Percentiles rank a stretch among this genome's conserved stretches.
Evolutionary conservation across 352 stramenopile genomes (phyloP).

Genomic region (Globisporangium ultimum): DNA sequence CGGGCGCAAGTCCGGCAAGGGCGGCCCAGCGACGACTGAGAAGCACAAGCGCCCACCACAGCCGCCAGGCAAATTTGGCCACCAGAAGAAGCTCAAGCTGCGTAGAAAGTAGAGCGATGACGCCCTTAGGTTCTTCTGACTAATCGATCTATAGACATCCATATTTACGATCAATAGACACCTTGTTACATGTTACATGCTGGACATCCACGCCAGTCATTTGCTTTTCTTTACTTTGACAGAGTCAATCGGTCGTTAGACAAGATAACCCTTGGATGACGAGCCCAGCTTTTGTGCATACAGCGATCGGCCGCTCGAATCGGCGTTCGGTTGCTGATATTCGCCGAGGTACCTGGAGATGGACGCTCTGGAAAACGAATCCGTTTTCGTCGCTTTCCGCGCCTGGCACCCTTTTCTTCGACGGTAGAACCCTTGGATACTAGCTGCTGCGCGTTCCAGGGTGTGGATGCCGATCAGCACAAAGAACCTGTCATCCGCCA

Average conservation of each 20-base stretch:
- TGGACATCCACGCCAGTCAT: too few species aligned
- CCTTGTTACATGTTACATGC: conserved; percentile 2
- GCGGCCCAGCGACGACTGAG: conserved; percentile 17
- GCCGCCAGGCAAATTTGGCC: conserved; percentile 17
- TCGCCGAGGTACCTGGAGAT: conserved; percentile 34
- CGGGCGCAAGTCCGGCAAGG: neutral
- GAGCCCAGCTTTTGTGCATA: conserved; percentile 21
- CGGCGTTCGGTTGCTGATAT: neutral
- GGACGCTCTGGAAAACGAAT: conserved; percentile 13
- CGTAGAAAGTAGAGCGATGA: conserved; percentile 10
- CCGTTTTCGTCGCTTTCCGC: neutral
- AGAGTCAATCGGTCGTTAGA: conserved; percentile 1
- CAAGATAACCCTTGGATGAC: conserved; percentile 22
- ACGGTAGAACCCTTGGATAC: conserved; percentile 53
- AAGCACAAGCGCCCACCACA: conserved; percentile 17
- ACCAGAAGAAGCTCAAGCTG: conserved; percentile 22
- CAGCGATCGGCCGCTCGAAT: conserved; percentile 15
- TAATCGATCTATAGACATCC: neutral
- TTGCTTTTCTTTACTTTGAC: neutral
- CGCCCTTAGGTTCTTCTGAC: neutral
- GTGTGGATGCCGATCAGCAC: conserved; percentile 75
- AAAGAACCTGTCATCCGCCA: conserved; percentile 55
- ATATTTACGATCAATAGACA: neutral
- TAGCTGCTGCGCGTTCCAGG: conserved; percentile 51
- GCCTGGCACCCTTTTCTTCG: neutral